A percentile compares a stretch with the other conserved stretches of the same genome.
Conservation (phyloP, 345 rosid species). For the Hibiscus syriacus region DNA sequence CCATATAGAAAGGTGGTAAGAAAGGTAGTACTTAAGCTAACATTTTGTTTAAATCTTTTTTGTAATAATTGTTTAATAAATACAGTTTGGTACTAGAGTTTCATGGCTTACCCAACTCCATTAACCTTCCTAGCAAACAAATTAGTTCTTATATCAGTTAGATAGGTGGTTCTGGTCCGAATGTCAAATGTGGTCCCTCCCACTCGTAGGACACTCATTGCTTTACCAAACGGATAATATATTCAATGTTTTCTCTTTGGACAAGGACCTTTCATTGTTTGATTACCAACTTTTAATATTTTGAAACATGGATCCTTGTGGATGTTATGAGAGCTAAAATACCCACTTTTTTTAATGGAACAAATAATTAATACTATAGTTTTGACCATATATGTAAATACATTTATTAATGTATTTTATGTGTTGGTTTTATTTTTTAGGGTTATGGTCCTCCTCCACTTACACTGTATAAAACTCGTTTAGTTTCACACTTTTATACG, state of each 20-base stretch:
- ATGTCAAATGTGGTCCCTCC: constrained; percentile 11
- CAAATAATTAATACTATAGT: background rate
- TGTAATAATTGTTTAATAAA: constrained; percentile 1
- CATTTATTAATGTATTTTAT: background rate
- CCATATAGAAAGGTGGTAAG: no score
- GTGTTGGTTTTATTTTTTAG: background rate
- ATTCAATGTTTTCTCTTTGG: background rate
- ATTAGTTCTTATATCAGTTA: constrained; percentile 5
- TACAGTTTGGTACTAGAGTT: constrained; percentile 13
- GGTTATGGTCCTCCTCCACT: no score
- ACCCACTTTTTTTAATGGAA: no score
- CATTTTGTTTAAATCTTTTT: background rate
- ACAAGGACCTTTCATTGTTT: background rate
- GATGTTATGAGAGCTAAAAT: background rate
- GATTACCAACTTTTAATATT: background rate
- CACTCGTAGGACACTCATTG: background rate
- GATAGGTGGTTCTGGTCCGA: constrained; percentile 17
- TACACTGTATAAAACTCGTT: no score
- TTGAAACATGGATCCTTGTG: background rate
- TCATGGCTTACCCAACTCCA: constrained; percentile 21
- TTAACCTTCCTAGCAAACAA: constrained; percentile 1
- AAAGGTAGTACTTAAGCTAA: background rate
- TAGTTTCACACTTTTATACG: background rate
- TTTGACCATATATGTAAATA: background rate
- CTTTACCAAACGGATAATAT: constrained; percentile 11